phyloP scores from a whole-genome alignment of 2,329 filamentous ascomycete species.

The Coniochaeta sp. region DNA sequence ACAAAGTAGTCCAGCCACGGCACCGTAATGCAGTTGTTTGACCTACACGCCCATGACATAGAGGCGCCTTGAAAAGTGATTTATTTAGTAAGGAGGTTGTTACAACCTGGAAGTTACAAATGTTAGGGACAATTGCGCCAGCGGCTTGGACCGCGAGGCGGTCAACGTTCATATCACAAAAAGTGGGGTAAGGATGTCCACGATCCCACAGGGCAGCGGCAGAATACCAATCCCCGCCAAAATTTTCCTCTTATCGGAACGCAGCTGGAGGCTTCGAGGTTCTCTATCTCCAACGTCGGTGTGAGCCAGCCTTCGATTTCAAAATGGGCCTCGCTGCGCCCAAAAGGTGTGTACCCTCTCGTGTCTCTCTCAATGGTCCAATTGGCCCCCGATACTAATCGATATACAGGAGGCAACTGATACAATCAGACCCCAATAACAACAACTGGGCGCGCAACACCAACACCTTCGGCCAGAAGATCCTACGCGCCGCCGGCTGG shows the following conservation, averaged over 20 bases:
- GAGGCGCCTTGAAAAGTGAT: no score
- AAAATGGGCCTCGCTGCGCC: constrained; percentile 64
- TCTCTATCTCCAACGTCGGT: not conserved
- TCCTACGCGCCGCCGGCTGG: constrained; percentile 87
- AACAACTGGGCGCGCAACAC: constrained; percentile 84
- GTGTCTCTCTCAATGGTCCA: no score
- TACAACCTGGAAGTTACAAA: no score
- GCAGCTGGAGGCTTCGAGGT: not conserved
- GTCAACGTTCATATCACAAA: not conserved
- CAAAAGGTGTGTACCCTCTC: no score
- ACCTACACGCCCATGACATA: no score
- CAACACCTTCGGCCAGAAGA: constrained; percentile 78
- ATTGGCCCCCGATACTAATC: constrained; percentile 7
- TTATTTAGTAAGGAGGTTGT: no score
- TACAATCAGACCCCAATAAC: constrained; percentile 91
- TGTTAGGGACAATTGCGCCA: not conserved
- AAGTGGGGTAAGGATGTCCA: not conserved
- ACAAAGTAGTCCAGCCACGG: no score
- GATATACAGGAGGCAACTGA: constrained; percentile 46
- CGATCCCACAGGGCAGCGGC: not conserved
- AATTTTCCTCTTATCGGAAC: not conserved
- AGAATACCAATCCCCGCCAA: not conserved
- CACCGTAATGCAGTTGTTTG: no score
- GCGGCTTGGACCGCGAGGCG: not conserved
- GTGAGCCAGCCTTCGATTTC: not conserved